These are phyloP conservation scores for Clonostachys rosea DNA, from an alignment of 2,329 filamentous ascomycete genomes.

Conservation along the genomic window DNA sequence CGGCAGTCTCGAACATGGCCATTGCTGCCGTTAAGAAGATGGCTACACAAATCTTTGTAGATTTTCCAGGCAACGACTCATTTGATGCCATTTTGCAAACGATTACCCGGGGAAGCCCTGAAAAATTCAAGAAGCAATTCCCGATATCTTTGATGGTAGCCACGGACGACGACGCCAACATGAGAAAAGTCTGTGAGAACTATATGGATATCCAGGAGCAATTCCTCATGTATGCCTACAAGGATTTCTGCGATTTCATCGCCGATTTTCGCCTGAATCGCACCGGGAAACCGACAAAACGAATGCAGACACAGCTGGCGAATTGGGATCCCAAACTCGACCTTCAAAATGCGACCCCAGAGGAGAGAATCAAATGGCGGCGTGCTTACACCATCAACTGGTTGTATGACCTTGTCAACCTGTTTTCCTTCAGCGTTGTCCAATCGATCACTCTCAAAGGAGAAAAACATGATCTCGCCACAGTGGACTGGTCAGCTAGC, in stretches of 20 bases:
- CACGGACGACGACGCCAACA: too few species aligned
- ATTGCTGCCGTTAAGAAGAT: conserved; percentile 32
- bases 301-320: conserved; percentile 27
- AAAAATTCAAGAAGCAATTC: background rate
- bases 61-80: conserved; percentile 38
- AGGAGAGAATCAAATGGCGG: conserved; percentile 37
- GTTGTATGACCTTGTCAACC: conserved; percentile 32
- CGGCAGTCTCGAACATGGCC: conserved; percentile 31
- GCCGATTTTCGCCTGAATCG: conserved; percentile 36
- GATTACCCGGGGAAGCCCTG: conserved; percentile 11
- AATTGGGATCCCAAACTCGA: conserved; percentile 36
- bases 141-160: background rate
- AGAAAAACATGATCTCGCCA: conserved; percentile 35
- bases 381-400: conserved; percentile 43
- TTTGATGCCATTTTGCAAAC: conserved; percentile 34
- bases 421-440: conserved; percentile 28
- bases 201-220: conserved; percentile 29
- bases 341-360: conserved; percentile 24
- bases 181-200: background rate
- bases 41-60: conserved; percentile 29
- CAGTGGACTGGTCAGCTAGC: conserved; percentile 1
- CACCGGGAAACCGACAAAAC: conserved; percentile 38
- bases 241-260: conserved; percentile 36
- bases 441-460: conserved; percentile 22
- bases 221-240: conserved; percentile 33